Evolutionary conservation across 208 protist genomes (phyloP), one percentile per base, ranked within the genome.

Genomic region (Naegleria lovaniensis): DNA sequence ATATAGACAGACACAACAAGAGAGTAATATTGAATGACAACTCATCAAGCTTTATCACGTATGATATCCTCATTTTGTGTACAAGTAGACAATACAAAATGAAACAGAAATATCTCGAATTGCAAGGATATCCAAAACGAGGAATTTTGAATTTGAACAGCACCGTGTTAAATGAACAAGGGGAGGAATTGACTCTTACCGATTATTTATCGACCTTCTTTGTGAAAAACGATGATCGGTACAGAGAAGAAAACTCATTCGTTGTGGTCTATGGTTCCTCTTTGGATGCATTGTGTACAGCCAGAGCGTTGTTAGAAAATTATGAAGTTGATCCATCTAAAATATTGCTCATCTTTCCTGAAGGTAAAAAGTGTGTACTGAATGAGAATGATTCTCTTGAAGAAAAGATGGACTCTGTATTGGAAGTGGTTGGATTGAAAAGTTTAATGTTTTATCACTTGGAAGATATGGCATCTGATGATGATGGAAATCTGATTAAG

Each of bases 21-120:
- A 97, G 94, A 86, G 92, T 98, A 33, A 92, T 93, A 36, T 55
- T 59, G 13, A 19, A 39, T 29, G 16, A 88, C 0, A 88, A 88
- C 25, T 13, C 13, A 88, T 85, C 83, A 11, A 48, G 16, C 38
- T 96, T 95, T 83, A 95, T 97, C 92, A 95, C 96, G 39, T 98
- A 98, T 92, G 96, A 98, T 91, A 95, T 96, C 92, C 93, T 98
- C 19, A 91, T 98, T 58, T 92, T 98, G 19, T 94, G 95, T 39
- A 94, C 95, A n/a, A 96, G 96, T 0, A 92, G 96, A 86, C 96
- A 98, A 92, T 98, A 96, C 93, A 93, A 95, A 48, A 93, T 96
- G 36, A 94, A 96, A 59, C 48, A 89, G 16, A 76, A 93, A 75
- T 52, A 93, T 43, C 29, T 41, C 43, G 76, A 43, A 40, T 94